Evolutionary conservation across 2,329 filamentous ascomycete genomes (phyloP), one percentile per base, ranked within the genome.

Genomic region (Penicillium sumatraense): DNA sequence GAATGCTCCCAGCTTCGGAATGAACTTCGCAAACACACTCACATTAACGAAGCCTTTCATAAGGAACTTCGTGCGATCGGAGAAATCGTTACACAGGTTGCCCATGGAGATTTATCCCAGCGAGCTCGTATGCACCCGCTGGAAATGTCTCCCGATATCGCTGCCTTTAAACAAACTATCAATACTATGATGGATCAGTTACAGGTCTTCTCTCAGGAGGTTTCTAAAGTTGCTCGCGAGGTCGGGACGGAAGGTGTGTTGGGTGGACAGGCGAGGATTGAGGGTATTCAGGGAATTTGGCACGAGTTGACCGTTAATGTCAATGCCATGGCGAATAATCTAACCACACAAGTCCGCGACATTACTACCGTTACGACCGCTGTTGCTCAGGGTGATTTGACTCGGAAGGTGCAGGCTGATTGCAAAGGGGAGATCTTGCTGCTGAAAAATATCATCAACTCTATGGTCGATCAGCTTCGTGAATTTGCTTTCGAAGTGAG

Each of bases 391-490:
- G 93, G 93, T 74, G 93, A 97, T 73, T 81, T 97, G 65, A 96
- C 92, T 47, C 92, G 96, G 73, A 96, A 96, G 74, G 93, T 97
- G 27, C 91, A 96, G 72, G 92, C 91, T 53, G 90, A 90, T 67
- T 92, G 89, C 75, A 89, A 87, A 78, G 95, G 89, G 73, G 93
- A 93, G 81, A 97, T 91, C 68, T 89, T 86, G 73, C 89, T 89
- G 80, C 89, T 97, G 69, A 97, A 97, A 77, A 91, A 91, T 58
- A 97, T 93, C 41, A 97, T 97, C 81, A 97, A 97, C 76, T 93
- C 89, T 70, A 97, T 97, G 93, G 93, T 97, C 58, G 93, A 96
- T 73, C 93, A 96, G 72, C 80, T 97, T 53, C 90, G 96, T 69
- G 91, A 96, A 68, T 97, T 97, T 71, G 93, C 93, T 16, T 89